Percentiles rank a stretch among this genome's conserved stretches.
Evolutionary conservation across 176 grass and related monocot species (phyloP).

Genomic region (Musa itinerans): DNA sequence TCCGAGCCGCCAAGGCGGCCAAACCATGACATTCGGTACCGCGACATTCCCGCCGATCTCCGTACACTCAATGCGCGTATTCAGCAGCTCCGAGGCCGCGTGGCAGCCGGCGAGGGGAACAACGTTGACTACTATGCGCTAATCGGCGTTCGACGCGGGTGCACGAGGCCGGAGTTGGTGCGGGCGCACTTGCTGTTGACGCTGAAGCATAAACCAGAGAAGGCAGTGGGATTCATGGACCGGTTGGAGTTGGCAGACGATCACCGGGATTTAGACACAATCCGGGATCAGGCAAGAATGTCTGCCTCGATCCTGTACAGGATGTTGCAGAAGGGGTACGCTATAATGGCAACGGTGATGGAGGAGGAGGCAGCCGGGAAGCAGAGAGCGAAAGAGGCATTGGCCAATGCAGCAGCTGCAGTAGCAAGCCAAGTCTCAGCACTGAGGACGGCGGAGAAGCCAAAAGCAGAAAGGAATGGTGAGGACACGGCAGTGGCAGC

Average conservation of each 20-base stretch:
- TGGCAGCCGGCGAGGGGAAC: conserved; percentile 47
- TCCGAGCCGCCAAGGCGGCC: conserved; percentile 50
- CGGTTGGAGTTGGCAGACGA: conserved; percentile 76
- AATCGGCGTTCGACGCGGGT: conserved; percentile 53
- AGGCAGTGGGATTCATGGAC: conserved; percentile 58
- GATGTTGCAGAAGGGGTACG: conserved; percentile 83
- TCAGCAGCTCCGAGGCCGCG: conserved; percentile 48
- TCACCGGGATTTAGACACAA: conserved; percentile 68
- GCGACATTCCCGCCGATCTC: conserved; percentile 67
- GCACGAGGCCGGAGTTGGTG: conserved; percentile 74
- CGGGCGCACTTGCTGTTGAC: conserved; percentile 68
- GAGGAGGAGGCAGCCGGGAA: conserved; percentile 45
- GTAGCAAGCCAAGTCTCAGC: background rate
- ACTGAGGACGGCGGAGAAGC: background rate
- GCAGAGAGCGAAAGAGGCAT: conserved; percentile 40
- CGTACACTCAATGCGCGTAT: conserved; percentile 57
- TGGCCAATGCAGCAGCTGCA: background rate
- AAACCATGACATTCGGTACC: conserved; percentile 55
- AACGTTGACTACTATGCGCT: conserved; percentile 66
- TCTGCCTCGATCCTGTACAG: conserved; percentile 75
- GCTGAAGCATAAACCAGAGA: conserved; percentile 76
- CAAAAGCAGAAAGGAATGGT: background rate
- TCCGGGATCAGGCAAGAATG: conserved; percentile 83
- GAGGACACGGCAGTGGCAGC: background rate
- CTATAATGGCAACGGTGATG: conserved; percentile 43